phyloP scores from a whole-genome alignment of 1,139 yeast species.

The Sugiyamaella japonica region DNA sequence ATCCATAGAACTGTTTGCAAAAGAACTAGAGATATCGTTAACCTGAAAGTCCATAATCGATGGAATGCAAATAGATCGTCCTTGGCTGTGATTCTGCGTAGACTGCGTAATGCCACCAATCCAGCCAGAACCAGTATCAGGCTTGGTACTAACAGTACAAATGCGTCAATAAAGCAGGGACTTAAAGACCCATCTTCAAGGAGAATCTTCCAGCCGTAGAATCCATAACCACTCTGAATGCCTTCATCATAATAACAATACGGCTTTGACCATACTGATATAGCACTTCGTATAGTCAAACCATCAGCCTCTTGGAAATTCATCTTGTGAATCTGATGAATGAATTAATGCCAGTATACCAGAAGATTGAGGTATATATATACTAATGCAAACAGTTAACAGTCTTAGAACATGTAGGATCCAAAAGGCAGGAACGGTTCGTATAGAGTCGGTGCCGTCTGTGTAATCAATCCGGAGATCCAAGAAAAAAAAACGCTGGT shows the following conservation, averaged over 20 bases:
- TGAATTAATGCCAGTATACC: too few relatives aligned
- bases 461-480: neutral
- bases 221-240: slow-evolving; percentile 5
- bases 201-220: slow-evolving; percentile 66
- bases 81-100: neutral
- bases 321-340: neutral
- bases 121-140: slow-evolving; percentile 57
- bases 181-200: slow-evolving; percentile 65
- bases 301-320: slow-evolving; percentile 4
- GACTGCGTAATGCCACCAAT: slow-evolving; percentile 40
- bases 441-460: neutral
- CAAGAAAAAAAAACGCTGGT: neutral
- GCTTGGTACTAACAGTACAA: slow-evolving; percentile 53
- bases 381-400: too few relatives aligned
- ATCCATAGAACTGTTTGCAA: slow-evolving; percentile 21
- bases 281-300: neutral
- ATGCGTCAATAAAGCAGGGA: slow-evolving; percentile 76
- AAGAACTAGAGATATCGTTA: slow-evolving; percentile 28
- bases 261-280: neutral
- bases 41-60: slow-evolving; percentile 9
- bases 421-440: neutral
- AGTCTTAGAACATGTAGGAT: too few relatives aligned
- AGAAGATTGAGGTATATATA: too few relatives aligned
- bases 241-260: slow-evolving; percentile 5
- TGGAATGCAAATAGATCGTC: neutral